Evolutionary conservation across 1,284 basidiomycete species (phyloP), one percentile per base, ranked within the genome.

Genomic region (Tilletia indica): DNA sequence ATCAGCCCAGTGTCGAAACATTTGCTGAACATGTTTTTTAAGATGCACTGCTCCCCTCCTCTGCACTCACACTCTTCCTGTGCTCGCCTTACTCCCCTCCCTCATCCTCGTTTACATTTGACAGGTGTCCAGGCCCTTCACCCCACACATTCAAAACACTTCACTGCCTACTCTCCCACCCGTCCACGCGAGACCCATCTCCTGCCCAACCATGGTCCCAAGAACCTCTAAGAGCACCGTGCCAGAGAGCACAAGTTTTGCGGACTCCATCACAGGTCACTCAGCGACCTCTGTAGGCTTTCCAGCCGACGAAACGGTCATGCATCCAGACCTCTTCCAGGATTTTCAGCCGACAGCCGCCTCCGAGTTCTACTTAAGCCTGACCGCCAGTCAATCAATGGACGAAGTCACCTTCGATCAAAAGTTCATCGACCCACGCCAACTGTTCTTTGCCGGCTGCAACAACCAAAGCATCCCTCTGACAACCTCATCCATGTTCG

Each of bases 341-440:
- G 19, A 54, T 19, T 54, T 54, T 6, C 19, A 54, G 6, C 16
- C 6, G 12, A 16, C 51, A 25, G 21, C 51, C 51, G 51, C 12
- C 16, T 8, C 16, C 51, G 19, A 54, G 8, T n/a, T 54, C 16
- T 54, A 45, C 42, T 45, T 25, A 54, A 54, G 16, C 51, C 51
- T 48, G 47, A 48, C 47, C 47, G 11, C 47, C 47, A 48, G 16
- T 19, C 51, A 54, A 12, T 6, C 19, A 11, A 12, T 25, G 51
- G 51, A 25, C 51, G 51, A 54, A 19, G 51, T 45, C 3, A 45
- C 9, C 42, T 45, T 45, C 42, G 42, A 45, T 45, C 42, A 14
- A 45, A 45, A 45, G 42, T 54, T 19, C 51, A 54, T 54, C 51
- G 51, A 54, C 21, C 51, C 51, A 25, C 51, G 51, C 11, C 51